Conservation (phyloP, 108 stramenopile genomes). For the Phaeodactylum tricornutum region DNA sequence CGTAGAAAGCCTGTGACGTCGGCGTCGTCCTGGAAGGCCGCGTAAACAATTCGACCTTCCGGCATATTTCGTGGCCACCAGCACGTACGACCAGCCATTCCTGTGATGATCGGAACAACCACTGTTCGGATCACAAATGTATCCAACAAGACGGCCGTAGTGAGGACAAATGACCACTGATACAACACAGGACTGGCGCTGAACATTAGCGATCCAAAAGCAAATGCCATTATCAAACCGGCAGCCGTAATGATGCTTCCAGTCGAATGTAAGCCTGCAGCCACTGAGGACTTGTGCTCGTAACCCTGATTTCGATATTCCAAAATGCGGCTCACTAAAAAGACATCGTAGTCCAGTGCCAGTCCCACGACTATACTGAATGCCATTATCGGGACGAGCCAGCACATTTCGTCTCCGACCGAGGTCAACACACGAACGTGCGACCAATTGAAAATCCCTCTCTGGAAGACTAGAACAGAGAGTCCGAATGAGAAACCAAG, state of each 20-base stretch:
- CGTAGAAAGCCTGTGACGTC: background rate
- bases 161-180: slow-evolving; percentile 33
- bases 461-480: slow-evolving; percentile 28
- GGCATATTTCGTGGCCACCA: slow-evolving; percentile 19
- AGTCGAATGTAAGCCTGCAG: slow-evolving; percentile 22
- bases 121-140: slow-evolving; percentile 36
- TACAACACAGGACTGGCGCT: slow-evolving; percentile 25
- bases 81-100: slow-evolving; percentile 6
- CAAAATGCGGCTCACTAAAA: slow-evolving; percentile 25
- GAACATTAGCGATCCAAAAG: slow-evolving; percentile 25
- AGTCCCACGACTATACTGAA: slow-evolving; percentile 40
- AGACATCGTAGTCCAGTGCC: slow-evolving; percentile 44
- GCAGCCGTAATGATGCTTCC: slow-evolving; percentile 25
- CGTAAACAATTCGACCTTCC: background rate
- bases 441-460: too few relatives aligned
- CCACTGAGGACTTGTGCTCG: slow-evolving; percentile 17
- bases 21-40: background rate
- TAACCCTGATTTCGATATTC: slow-evolving; percentile 25
- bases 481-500: slow-evolving; percentile 29
- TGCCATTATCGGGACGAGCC: slow-evolving; percentile 32
- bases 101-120: slow-evolving; percentile 21
- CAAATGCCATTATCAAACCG: slow-evolving; percentile 35
- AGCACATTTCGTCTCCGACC: slow-evolving; percentile 18
- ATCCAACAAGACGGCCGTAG: slow-evolving; percentile 30
- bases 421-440: too few relatives aligned